A percentile compares a stretch with the other conserved stretches of the same genome.
phyloP scores from a whole-genome alignment of 768 basidiomycete species.

The Rhizopogon vesiculosus region DNA sequence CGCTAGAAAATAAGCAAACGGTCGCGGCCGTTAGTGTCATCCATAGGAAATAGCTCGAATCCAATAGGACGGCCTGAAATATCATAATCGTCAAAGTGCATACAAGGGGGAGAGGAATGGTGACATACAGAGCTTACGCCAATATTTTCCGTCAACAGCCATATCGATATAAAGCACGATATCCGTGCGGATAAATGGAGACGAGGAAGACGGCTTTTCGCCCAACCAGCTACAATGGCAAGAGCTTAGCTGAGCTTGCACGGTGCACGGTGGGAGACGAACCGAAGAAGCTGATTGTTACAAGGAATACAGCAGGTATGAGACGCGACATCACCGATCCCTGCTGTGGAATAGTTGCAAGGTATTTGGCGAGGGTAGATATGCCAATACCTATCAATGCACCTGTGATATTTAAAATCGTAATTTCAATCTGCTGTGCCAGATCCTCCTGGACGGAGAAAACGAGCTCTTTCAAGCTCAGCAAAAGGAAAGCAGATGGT shows the following conservation, averaged over 20 bases:
- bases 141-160: conserved; percentile 36
- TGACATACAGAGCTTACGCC: conserved; percentile 27
- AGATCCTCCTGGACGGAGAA: conserved; percentile 43
- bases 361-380: conserved; percentile 29
- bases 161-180: conserved; percentile 43
- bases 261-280: not conserved
- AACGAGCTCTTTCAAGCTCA: conserved; percentile 41
- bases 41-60: conserved; percentile 35
- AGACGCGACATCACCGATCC: conserved; percentile 26
- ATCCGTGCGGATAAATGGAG: conserved; percentile 40
- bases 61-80: conserved; percentile 17
- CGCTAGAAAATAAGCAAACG: conserved; percentile 31
- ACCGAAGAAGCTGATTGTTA: conserved; percentile 35
- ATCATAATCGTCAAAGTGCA: not conserved
- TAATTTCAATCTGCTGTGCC: conserved; percentile 43
- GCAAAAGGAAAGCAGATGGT: conserved; percentile 31
- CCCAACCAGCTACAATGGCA: conserved; percentile 26
- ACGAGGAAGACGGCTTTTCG: conserved; percentile 43
- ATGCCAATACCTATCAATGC: conserved; percentile 36
- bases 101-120: not conserved
- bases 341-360: conserved; percentile 22
- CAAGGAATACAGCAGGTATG: conserved; percentile 37
- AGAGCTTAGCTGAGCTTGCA: not conserved
- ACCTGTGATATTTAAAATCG: conserved; percentile 39
- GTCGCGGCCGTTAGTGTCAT: conserved; percentile 34